Evolutionary conservation across 768 basidiomycete genomes (phyloP).

Genomic region (Termitomyces sp.): DNA sequence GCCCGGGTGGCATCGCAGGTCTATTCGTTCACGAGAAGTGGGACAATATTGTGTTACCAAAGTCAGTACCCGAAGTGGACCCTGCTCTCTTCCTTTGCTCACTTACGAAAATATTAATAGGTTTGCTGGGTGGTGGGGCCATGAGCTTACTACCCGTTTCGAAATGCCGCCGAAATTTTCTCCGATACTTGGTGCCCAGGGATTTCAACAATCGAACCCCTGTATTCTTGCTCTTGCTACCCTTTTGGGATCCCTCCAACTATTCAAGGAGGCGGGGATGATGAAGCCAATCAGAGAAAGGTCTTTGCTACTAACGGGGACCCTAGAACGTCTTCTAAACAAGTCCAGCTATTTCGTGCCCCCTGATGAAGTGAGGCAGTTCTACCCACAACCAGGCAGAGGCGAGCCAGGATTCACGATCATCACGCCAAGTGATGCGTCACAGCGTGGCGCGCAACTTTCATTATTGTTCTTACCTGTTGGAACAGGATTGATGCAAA

Average conservation of each 20-base stretch:
- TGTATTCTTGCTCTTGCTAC: conserved; percentile 76
- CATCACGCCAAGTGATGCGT: conserved; percentile 74
- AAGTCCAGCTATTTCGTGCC: conserved; percentile 64
- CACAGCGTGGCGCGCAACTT: conserved; percentile 80
- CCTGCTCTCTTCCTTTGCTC: conserved; percentile 11
- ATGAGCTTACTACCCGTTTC: conserved; percentile 84
- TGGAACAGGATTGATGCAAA: conserved; percentile 64
- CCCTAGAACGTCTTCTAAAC: conserved; percentile 62
- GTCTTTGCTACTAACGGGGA: conserved; percentile 65
- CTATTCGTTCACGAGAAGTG: conserved; percentile 86
- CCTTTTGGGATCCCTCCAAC: conserved; percentile 77
- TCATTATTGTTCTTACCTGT: conserved; percentile 77
- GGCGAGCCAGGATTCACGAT: conserved; percentile 72
- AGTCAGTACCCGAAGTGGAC: conserved; percentile 40
- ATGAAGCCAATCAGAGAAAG: conserved; percentile 66
- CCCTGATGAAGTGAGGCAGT: conserved; percentile 29
- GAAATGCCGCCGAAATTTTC: conserved; percentile 82
- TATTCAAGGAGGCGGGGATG: conserved; percentile 80
- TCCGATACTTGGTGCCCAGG: conserved; percentile 87
- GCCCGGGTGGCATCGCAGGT: conserved; percentile 97
- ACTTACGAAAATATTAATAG: conserved; percentile 37
- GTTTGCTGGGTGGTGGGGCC: conserved; percentile 98
- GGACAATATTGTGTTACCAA: conserved; percentile 59
- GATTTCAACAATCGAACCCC: conserved; percentile 96
- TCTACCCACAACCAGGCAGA: conserved; percentile 23